These are phyloP conservation scores for Penicillium sp. DNA, from an alignment of 2,329 filamentous ascomycete genomes.

Conservation along the genomic window DNA sequence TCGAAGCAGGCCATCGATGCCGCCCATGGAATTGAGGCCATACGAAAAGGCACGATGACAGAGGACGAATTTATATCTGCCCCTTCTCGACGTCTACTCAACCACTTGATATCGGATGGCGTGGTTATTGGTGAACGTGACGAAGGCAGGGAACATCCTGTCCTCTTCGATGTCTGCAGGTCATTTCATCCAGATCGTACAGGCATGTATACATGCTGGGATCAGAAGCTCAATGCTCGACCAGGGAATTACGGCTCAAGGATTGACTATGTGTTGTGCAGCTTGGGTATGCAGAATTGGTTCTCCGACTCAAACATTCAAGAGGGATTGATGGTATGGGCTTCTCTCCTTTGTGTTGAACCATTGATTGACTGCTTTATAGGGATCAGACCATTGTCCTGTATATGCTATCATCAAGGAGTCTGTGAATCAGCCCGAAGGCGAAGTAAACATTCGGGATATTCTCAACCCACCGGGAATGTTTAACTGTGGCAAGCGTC, in stretches of 20 bases:
- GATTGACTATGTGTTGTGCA: conserved; percentile 92
- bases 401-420: conserved; percentile 76
- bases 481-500: conserved; percentile 65
- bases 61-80: conserved; percentile 69
- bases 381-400: conserved; percentile 93
- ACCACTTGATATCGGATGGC: conserved; percentile 76
- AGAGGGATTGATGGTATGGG: conserved; percentile 70
- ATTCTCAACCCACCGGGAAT: conserved; percentile 73
- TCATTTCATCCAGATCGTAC: conserved; percentile 73
- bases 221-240: conserved; percentile 90
- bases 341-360: not conserved
- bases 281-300: conserved; percentile 73
- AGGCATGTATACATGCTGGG: conserved; percentile 98
- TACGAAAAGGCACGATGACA: conserved; percentile 67
- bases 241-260: conserved; percentile 89
- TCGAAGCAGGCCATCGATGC: conserved; percentile 68
- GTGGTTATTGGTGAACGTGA: conserved; percentile 64
- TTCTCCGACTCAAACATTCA: conserved; percentile 81
- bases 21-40: conserved; percentile 67
- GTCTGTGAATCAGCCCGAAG: conserved; percentile 52
- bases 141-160: conserved; percentile 64
- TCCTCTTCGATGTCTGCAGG: conserved; percentile 81
- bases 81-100: conserved; percentile 74
- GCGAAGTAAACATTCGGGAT: conserved; percentile 60
- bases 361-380: conserved; percentile 15